Conservation (phyloP, 140 eudicot species). For the Anethum foeniculum region DNA sequence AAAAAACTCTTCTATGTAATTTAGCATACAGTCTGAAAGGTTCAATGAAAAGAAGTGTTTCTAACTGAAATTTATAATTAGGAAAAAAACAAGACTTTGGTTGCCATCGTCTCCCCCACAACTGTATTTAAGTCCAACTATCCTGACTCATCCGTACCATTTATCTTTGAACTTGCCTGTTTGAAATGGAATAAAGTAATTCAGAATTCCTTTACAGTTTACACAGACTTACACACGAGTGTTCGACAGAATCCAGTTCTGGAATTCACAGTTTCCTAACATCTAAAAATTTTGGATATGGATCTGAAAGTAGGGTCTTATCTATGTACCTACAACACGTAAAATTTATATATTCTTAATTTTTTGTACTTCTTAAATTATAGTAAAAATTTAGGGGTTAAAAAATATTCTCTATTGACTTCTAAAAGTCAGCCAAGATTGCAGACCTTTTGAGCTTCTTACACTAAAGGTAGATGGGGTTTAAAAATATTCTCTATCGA, state of each 20-base stretch:
- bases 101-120: background rate
- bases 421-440: background rate
- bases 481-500: background rate
- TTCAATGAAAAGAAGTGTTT: background rate
- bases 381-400: background rate
- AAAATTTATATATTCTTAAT: background rate
- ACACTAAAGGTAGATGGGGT: background rate
- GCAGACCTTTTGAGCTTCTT: background rate
- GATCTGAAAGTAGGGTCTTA: background rate
- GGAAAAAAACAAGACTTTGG: background rate
- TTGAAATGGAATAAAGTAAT: background rate
- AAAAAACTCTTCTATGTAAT: background rate
- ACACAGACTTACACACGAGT: background rate
- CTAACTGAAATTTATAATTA: background rate
- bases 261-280: background rate
- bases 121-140: background rate
- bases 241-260: background rate
- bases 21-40: background rate
- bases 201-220: background rate
- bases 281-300: background rate
- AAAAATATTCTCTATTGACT: background rate
- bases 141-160: background rate
- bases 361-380: background rate
- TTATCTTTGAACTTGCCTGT: background rate
- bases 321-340: background rate